A percentile compares a stretch with the other conserved stretches of the same genome.
These are phyloP conservation scores for Hagleromyces aurorensis DNA, from an alignment of 805 yeast species.

Conservation along the genomic window DNA sequence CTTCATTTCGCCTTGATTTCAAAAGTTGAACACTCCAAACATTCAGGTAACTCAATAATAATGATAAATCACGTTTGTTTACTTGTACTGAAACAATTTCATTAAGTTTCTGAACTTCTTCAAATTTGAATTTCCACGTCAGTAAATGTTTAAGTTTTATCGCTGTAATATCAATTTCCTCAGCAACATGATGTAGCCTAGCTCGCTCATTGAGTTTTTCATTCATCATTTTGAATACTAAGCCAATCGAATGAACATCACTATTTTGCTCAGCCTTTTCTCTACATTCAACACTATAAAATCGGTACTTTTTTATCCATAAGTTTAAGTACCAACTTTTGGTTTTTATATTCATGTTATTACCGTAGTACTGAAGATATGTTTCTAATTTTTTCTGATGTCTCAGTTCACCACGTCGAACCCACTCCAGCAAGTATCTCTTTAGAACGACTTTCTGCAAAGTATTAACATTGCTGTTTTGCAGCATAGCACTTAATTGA, in stretches of 20 bases:
- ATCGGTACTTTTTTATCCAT: slow-evolving; percentile 9
- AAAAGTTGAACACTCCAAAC: slow-evolving; percentile 31
- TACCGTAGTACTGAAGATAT: slow-evolving; percentile 5
- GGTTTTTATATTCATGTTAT: slow-evolving; percentile 1
- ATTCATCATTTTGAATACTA: background rate
- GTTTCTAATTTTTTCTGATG: slow-evolving; percentile 4
- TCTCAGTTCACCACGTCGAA: background rate
- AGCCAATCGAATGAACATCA: slow-evolving; percentile 3
- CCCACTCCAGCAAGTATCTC: slow-evolving; percentile 5
- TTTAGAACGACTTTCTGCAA: slow-evolving; percentile 4
- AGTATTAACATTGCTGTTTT: too few species aligned
- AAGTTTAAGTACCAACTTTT: slow-evolving; percentile 2
- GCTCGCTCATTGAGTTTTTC: slow-evolving; percentile 1
- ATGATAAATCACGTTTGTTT: slow-evolving; percentile 19
- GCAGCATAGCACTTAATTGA: slow-evolving; percentile 1
- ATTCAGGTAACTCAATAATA: slow-evolving; percentile 24
- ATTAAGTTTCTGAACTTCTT: slow-evolving; percentile 13
- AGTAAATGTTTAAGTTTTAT: slow-evolving; percentile 20
- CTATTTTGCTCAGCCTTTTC: slow-evolving; percentile 6
- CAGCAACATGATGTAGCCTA: slow-evolving; percentile 7
- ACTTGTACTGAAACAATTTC: slow-evolving; percentile 11
- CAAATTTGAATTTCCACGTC: slow-evolving; percentile 15
- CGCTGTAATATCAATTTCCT: slow-evolving; percentile 19
- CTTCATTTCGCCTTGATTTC: slow-evolving; percentile 31
- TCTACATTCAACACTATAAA: slow-evolving; percentile 7